Conservation (phyloP, 1,139 yeast genomes). For the Saccharomyces pastorianus region DNA sequence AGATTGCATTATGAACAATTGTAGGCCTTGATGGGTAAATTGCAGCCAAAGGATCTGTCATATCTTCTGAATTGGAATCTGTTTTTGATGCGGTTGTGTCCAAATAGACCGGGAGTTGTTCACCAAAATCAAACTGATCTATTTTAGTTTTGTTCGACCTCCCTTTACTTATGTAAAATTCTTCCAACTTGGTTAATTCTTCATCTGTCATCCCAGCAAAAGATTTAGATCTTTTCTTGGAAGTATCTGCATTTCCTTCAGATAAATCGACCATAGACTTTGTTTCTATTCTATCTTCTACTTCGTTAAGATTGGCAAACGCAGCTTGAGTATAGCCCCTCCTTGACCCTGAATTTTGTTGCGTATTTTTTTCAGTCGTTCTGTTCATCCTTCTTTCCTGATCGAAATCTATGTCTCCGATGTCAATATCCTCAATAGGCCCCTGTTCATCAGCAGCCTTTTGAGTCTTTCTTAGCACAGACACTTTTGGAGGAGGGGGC, state of each 20-base stretch:
- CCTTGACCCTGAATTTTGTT: conserved; percentile 26
- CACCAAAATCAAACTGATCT: conserved; percentile 28
- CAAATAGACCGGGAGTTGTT: conserved; percentile 20
- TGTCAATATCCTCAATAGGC: conserved; percentile 19
- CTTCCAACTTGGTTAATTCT: conserved; percentile 54
- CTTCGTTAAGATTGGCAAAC: conserved; percentile 29
- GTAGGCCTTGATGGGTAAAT: conserved; percentile 48
- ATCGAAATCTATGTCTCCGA: conserved; percentile 16
- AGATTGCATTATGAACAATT: conserved; percentile 44
- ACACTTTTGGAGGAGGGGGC: conserved; percentile 33
- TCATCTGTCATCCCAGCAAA: conserved; percentile 57
- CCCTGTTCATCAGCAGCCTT: conserved; percentile 12
- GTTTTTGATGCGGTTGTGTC: conserved; percentile 7
- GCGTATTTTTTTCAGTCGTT: conserved; percentile 25
- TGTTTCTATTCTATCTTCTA: conserved; percentile 22
- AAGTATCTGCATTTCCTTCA: conserved; percentile 2
- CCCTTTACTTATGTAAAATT: conserved; percentile 39
- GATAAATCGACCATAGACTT: conserved; percentile 8
- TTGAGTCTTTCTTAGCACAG: conserved; percentile 24
- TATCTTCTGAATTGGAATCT: conserved; percentile 3
- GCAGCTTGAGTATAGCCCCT: conserved; percentile 27
- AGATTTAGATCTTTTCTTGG: conserved; percentile 34
- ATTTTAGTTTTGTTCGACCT: conserved; percentile 22
- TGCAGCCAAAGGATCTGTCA: conserved; percentile 19
- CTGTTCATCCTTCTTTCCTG: conserved; percentile 16